These are phyloP conservation scores for Penicillium sp. DNA, from an alignment of 2,329 filamentous ascomycete species.

Conservation along the genomic window DNA sequence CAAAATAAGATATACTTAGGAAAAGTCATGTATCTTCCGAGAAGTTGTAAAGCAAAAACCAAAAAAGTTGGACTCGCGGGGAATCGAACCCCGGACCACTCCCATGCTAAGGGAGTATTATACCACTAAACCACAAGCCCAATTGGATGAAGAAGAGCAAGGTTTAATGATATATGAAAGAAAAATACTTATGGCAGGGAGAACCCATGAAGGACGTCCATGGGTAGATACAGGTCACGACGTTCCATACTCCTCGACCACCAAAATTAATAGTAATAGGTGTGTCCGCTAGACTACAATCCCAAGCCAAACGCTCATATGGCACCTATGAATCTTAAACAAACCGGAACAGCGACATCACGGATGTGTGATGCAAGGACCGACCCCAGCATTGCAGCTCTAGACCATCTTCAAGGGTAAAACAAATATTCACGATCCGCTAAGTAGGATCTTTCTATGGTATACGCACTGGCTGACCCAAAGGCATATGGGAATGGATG, in stretches of 20 bases:
- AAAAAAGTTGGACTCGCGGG: constrained; percentile 43
- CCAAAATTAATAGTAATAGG: not conserved
- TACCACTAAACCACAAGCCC: constrained; percentile 46
- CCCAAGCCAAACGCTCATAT: not conserved
- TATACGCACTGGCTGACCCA: not conserved
- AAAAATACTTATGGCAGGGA: no score
- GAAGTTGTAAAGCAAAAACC: not conserved
- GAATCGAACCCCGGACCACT: constrained; percentile 49
- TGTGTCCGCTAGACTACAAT: not conserved
- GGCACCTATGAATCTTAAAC: not conserved
- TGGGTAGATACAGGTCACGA: not conserved
- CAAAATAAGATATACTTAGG: no score
- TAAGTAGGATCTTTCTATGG: no score
- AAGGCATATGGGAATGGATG: not conserved
- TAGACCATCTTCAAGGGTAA: no score
- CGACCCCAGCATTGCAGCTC: not conserved
- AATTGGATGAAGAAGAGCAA: not conserved
- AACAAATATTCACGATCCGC: not conserved
- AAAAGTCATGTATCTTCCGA: not conserved
- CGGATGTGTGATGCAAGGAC: not conserved
- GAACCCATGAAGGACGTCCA: no score
- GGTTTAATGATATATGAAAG: not conserved
- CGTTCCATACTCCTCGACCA: no score
- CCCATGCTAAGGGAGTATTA: constrained; percentile 48
- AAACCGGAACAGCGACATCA: not conserved